Evolutionary conservation across 2,329 filamentous ascomycete species (phyloP).

Genomic region (Calonectria crousiana): DNA sequence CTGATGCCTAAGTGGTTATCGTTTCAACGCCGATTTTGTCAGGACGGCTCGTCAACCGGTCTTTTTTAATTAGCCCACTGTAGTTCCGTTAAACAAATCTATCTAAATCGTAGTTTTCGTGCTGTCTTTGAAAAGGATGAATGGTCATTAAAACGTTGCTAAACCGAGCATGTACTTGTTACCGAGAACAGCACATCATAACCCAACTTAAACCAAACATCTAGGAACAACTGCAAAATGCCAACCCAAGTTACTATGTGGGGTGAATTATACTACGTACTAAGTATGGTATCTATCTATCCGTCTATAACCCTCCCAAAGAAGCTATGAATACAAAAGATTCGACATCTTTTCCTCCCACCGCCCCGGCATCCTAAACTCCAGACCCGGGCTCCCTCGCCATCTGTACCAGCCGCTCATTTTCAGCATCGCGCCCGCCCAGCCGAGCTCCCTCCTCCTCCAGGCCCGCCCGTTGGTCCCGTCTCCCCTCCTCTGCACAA

Average conservation of each 20-base stretch:
- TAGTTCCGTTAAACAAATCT: no score
- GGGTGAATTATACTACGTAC: neutral
- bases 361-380: constrained; percentile 41
- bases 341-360: constrained; percentile 38
- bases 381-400: constrained; percentile 43
- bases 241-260: neutral
- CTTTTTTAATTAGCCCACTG: no score
- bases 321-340: constrained; percentile 15
- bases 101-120: no score
- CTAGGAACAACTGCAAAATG: neutral
- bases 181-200: no score
- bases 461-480: constrained; percentile 52
- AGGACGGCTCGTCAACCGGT: no score
- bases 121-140: no score
- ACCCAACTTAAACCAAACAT: no score
- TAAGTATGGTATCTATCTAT: neutral
- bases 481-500: constrained; percentile 47
- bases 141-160: no score
- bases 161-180: no score
- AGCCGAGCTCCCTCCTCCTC: constrained; percentile 59
- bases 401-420: constrained; percentile 52
- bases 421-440: constrained; percentile 59
- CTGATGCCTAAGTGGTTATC: no score
- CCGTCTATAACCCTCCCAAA: neutral
- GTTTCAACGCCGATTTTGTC: no score